These are phyloP conservation scores for Arachis stenosperma DNA, from an alignment of 306 rosid species.

Conservation along the genomic window DNA sequence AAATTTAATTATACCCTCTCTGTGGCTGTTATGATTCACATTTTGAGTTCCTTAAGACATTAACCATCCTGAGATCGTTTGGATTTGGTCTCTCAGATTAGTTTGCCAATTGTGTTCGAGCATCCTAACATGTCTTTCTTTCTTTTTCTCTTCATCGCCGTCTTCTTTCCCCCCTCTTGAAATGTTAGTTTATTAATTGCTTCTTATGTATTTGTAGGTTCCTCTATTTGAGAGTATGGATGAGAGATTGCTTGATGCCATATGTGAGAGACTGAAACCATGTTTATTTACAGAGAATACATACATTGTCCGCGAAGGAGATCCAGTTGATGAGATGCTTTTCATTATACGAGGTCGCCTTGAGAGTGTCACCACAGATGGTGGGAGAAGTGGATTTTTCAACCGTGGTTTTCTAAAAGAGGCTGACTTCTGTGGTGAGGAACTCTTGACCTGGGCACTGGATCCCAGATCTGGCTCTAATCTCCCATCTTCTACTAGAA, in stretches of 20 bases:
- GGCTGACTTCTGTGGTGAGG: slow-evolving; percentile 98
- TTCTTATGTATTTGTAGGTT: slow-evolving; percentile 64
- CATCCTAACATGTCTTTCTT: too few species aligned
- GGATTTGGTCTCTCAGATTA: too few species aligned
- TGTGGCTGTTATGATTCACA: too few species aligned
- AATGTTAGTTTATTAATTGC: slow-evolving; percentile 37
- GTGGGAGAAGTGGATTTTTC: slow-evolving; percentile 96
- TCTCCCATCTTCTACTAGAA: slow-evolving; percentile 90
- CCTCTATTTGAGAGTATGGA: slow-evolving; percentile 95
- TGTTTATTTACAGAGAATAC: slow-evolving; percentile 83
- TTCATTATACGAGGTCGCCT: slow-evolving; percentile 97
- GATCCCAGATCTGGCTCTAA: slow-evolving; percentile 97
- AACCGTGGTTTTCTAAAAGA: slow-evolving; percentile 81
- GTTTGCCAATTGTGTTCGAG: too few species aligned
- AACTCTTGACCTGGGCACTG: slow-evolving; percentile 96
- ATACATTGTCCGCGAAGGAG: slow-evolving; percentile 92
- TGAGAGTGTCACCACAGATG: slow-evolving; percentile 96
- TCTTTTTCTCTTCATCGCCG: too few species aligned
- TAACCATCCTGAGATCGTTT: too few species aligned
- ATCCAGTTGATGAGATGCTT: slow-evolving; percentile 99
- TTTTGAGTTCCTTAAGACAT: too few species aligned
- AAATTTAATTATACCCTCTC: too few species aligned
- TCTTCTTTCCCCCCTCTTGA: not conserved
- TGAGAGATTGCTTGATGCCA: slow-evolving; percentile 96
- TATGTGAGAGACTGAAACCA: slow-evolving; percentile 95